Base-by-base conservation (phyloP, 108 stramenopile genomes). In the Cyclostephanos tholiformis region DNA sequence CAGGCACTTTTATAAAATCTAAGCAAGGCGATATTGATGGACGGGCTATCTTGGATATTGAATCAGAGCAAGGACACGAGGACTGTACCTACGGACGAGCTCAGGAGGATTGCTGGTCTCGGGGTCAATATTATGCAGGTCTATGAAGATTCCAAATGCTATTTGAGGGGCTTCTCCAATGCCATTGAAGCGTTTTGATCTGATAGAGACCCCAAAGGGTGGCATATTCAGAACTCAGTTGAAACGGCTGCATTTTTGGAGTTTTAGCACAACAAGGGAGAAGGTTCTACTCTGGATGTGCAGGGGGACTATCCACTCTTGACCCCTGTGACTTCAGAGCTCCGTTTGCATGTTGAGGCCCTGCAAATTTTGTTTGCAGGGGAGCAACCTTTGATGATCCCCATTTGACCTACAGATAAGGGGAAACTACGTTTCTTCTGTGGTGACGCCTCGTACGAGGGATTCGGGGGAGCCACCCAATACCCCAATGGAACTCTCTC, bases 361-460 rank as follows among this genome's bases (percentile, higher is more conserved):
- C 23, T 72, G 29, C 46, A 49, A 0, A 27, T 16, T 26, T 48
- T 63, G 44, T 72, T 72, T 35, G 14, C 49, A 35, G 17, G 44
- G 14, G 32, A 50, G 4, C n/a, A 17, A 5, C 61, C 71, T 51
- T 48, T 27, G 16, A 62, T 36, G 19, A n/a, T 32, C n/a, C 36
- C 29, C 29, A 44, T 63, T 30, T 11, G 71, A 12, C 62, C 71
- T 46, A 72, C n/a, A 10, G 60, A 69, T 17, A 56, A 67, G 17
- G 39, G 44, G 20, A 23, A 60, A 4, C 5, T 75, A 48, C 19
- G 57, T 9, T 67, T 67, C 57, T 41, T 5, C 14, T n/a, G 7
- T 32, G 65, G 55, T 3, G 74, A 75, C 50, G 53, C 74, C 20
- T 67, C 74, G 29, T 56, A n/a, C 14, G 66, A 67, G 30, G 74